Conservation (phyloP, 2,329 filamentous ascomycete species). For the Aspergillus ustus region DNA sequence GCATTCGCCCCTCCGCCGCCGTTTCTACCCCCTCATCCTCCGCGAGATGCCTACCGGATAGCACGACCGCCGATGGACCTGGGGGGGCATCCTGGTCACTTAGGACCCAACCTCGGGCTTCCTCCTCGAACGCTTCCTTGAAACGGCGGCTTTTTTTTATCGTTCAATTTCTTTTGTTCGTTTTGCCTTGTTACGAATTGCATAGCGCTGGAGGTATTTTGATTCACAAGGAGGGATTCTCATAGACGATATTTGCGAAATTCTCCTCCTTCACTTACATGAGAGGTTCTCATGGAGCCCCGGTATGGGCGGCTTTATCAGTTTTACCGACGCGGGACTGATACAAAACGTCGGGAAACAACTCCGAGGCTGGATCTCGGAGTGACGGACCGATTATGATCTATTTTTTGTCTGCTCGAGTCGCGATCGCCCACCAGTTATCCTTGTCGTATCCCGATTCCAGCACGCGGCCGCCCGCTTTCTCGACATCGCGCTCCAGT, state of each 20-base stretch:
- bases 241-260: slow-evolving; percentile 34
- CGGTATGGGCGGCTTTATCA: slow-evolving; percentile 5
- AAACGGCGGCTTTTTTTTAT: slow-evolving; percentile 21
- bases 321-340: slow-evolving; percentile 15
- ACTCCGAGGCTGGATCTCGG: slow-evolving; percentile 39
- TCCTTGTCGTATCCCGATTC: slow-evolving; percentile 92
- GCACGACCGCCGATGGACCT: slow-evolving; percentile 36
- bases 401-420: slow-evolving; percentile 33
- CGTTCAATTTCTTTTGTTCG: slow-evolving; percentile 19
- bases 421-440: slow-evolving; percentile 92
- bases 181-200: slow-evolving; percentile 40
- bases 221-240: slow-evolving; percentile 35
- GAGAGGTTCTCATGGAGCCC: slow-evolving; percentile 1
- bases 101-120: slow-evolving; percentile 37
- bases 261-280: slow-evolving; percentile 14
- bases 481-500: slow-evolving; percentile 76
- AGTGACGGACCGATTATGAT: slow-evolving; percentile 23
- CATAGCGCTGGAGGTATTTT: slow-evolving; percentile 45
- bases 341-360: slow-evolving; percentile 15
- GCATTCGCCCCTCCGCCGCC: slow-evolving; percentile 47
- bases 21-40: slow-evolving; percentile 35
- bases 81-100: slow-evolving; percentile 35
- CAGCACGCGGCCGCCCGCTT: slow-evolving; percentile 75
- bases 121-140: slow-evolving; percentile 45
- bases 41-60: slow-evolving; percentile 43